Percentiles rank a stretch among this genome's conserved stretches.
phyloP scores from a whole-genome alignment of 345 rosid genomes.

The Populus alba region DNA sequence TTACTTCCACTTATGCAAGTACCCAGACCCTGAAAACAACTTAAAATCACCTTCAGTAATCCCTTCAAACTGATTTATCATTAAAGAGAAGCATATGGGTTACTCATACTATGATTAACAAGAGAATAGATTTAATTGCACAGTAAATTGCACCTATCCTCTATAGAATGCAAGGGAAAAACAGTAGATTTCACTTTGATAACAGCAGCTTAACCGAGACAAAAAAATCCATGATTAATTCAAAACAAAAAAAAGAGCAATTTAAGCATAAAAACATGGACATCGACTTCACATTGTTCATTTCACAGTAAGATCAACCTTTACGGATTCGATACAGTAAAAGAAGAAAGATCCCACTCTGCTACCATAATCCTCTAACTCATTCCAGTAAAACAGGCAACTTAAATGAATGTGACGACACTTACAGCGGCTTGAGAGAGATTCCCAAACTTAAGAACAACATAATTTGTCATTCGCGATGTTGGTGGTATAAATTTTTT shows the following conservation, averaged over 20 bases:
- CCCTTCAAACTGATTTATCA: background rate
- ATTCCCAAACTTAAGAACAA: slow-evolving; percentile 74
- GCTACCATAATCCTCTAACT: background rate
- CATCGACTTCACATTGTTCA: background rate
- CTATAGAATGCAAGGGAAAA: background rate
- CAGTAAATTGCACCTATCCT: background rate
- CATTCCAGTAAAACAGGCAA: background rate
- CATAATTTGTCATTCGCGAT: slow-evolving; percentile 87
- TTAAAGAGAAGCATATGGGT: background rate
- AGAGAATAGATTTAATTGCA: background rate
- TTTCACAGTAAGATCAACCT: background rate
- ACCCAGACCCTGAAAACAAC: slow-evolving; percentile 55
- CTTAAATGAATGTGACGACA: slow-evolving; percentile 3
- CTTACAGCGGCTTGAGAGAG: slow-evolving; percentile 53
- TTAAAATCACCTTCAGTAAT: slow-evolving; percentile 3
- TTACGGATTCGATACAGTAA: no score
- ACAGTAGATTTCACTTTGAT: background rate
- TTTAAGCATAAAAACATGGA: background rate
- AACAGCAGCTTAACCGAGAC: background rate
- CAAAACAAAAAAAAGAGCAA: background rate
- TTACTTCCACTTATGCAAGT: slow-evolving; percentile 67
- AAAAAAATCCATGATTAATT: background rate
- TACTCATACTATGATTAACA: background rate
- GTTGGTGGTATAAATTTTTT: slow-evolving; percentile 79
- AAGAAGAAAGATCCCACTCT: no score